Conservation (phyloP, 768 basidiomycete genomes). For the Leccinum obscurum region DNA sequence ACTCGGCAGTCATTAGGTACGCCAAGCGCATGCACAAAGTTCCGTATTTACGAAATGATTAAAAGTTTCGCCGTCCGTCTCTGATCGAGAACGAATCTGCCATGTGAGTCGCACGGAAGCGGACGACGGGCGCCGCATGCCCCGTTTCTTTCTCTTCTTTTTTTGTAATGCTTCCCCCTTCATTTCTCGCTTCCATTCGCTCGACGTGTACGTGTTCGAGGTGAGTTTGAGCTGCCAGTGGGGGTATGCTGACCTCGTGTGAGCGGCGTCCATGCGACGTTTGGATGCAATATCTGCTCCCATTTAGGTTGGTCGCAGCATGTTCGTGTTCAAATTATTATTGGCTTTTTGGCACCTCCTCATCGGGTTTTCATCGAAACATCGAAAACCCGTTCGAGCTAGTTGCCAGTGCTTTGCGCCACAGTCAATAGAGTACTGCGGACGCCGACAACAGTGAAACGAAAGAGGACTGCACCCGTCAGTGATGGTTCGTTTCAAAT, state of each 20-base stretch:
- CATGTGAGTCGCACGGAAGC: slow-evolving; percentile 1
- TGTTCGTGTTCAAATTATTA: no score
- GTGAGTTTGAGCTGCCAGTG: not conserved
- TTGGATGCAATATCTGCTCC: not conserved
- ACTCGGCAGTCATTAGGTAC: no score
- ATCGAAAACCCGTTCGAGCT: not conserved
- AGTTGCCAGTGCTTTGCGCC: not conserved
- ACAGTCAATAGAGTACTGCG: not conserved
- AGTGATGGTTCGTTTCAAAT: slow-evolving; percentile 11
- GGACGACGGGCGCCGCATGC: not conserved
- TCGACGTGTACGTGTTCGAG: slow-evolving; percentile 1
- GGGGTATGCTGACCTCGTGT: not conserved
- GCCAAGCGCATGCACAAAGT: slow-evolving; percentile 2
- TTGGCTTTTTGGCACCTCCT: no score
- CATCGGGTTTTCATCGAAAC: not conserved
- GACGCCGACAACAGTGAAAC: not conserved
- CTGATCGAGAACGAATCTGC: slow-evolving; percentile 3
- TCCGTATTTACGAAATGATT: not conserved
- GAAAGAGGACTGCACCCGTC: not conserved
- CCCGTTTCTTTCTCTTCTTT: not conserved
- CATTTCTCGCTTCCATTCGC: not conserved
- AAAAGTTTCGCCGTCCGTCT: not conserved
- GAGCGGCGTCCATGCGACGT: not conserved
- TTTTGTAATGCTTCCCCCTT: not conserved
- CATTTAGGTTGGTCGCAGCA: no score